phyloP scores from a whole-genome alignment of 2,329 filamentous ascomycete genomes.

The Hymenoscyphus fraxineus region DNA sequence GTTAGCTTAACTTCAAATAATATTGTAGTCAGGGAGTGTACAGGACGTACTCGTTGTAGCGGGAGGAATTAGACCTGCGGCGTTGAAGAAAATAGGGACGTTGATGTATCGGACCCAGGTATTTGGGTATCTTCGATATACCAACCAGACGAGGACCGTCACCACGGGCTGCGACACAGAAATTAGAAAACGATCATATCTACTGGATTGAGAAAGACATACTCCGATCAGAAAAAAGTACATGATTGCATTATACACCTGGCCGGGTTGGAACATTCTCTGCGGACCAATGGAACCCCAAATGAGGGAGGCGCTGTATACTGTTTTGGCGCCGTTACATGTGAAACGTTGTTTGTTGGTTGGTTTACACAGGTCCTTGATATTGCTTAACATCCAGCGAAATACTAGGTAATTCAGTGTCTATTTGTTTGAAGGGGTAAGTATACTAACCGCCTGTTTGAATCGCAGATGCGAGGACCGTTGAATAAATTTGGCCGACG shows the following conservation, averaged over 20 bases:
- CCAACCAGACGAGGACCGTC: constrained; percentile 55
- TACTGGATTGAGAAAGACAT: constrained; percentile 55
- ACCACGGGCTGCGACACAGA: constrained; percentile 41
- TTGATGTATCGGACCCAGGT: constrained; percentile 62
- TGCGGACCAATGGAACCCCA: constrained; percentile 70
- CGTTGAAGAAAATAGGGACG: constrained; percentile 64
- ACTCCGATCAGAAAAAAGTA: constrained; percentile 69
- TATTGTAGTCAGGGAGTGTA: neutral
- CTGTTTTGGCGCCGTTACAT: constrained; percentile 47
- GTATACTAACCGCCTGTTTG: constrained; percentile 33
- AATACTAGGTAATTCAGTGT: neutral
- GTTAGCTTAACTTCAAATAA: neutral
- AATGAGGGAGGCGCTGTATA: constrained; percentile 65
- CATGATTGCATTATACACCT: constrained; percentile 60
- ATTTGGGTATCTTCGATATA: constrained; percentile 55
- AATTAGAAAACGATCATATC: constrained; percentile 33
- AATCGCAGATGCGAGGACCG: constrained; percentile 33
- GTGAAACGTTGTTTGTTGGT: constrained; percentile 50
- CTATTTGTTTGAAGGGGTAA: constrained; percentile 10
- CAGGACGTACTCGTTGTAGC: constrained; percentile 59
- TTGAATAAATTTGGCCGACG: constrained; percentile 35
- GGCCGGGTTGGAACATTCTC: constrained; percentile 62
- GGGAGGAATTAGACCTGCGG: constrained; percentile 59
- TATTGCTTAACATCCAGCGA: constrained; percentile 50
- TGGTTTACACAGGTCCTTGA: constrained; percentile 57